Conservation (phyloP, 805 yeast genomes). For the Lipomyces sp. region DNA sequence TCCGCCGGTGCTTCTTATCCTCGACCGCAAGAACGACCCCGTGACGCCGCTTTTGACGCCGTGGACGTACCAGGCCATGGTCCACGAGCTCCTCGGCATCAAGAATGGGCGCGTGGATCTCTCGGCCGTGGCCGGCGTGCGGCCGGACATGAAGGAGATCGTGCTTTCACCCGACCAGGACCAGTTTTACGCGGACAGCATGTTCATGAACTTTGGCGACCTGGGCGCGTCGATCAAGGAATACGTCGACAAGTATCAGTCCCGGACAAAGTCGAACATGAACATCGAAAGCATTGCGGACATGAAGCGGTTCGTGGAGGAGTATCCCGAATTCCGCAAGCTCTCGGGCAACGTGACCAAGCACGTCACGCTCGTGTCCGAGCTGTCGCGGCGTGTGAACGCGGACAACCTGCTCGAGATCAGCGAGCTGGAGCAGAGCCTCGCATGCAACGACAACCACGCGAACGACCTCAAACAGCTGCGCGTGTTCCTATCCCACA, state of each 20-base stretch:
- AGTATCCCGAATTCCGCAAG: conserved; percentile 89
- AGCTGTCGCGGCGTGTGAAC: conserved; percentile 72
- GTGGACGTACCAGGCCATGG: conserved; percentile 98
- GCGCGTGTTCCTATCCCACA: conserved; percentile 49
- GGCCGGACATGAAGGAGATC: conserved; percentile 60
- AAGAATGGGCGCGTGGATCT: conserved; percentile 75
- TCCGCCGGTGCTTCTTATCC: conserved; percentile 67
- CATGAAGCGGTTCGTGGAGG: conserved; percentile 85
- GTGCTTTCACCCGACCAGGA: conserved; percentile 69
- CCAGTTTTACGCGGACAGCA: conserved; percentile 69
- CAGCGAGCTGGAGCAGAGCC: conserved; percentile 84
- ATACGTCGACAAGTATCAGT: conserved; percentile 77
- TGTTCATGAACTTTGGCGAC: conserved; percentile 92
- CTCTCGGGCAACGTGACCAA: conserved; percentile 84
- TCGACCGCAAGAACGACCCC: conserved; percentile 89
- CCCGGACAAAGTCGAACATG: conserved; percentile 69
- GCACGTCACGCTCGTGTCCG: conserved; percentile 87
- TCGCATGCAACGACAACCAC: conserved; percentile 65
- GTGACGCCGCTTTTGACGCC: conserved; percentile 88
- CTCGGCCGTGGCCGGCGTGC: conserved; percentile 51
- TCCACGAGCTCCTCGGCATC: conserved; percentile 85
- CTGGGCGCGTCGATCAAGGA: conserved; percentile 81
- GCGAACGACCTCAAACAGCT: conserved; percentile 55
- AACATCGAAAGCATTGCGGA: conserved; percentile 78
- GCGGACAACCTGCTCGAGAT: conserved; percentile 66